Base-by-base conservation (phyloP, 495 filamentous ascomycete genomes). In the Tuber aestivum region DNA sequence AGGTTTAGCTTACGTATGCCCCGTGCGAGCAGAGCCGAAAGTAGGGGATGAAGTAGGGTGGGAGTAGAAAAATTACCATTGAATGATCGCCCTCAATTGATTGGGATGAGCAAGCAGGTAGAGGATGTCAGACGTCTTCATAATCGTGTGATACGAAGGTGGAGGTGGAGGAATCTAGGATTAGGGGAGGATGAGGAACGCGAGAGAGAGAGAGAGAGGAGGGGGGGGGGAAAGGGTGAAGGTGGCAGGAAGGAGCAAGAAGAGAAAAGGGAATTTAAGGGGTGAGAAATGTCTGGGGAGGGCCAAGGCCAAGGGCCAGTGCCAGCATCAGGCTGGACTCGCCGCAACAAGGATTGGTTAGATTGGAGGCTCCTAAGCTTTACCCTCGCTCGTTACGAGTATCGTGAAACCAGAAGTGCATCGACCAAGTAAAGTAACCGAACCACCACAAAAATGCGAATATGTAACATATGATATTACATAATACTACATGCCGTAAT, bases 81-180 rank as follows among this genome's bases (percentile, higher is more conserved):
- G 95, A 72, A 97, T 86, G 68, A 99, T 94, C 40, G 91, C 86
- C 79, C 94, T 89, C 82, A 98, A 85, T 85, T 99, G 88, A 72
- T 87, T 86, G 7, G 92, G 90, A 84, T 97, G 95, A 76, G 93
- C 86, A 75, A 87, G 83, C 82, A 90, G 94, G 85, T 98, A 97
- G 77, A 92, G 76, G 78, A 90, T 84, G 78, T 91, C 88, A 41
- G 86, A 85, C 75, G 85, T 75, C 71, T 82, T 82, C 77, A 83
- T 82, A 73, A 79, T 83, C 79, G 79, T 77, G 27, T 69, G 45
- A 41, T 74, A 16, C n/a, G n/a, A n/a, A n/a, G n/a, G 7, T 5
- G 40, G 35, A 23, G 70, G 35, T 71, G 37, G n/a, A n/a, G 70
- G 70, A 44, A 38, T 23, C 41, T 44, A 44, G 70, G 38, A 41